Percentiles rank a stretch among this genome's conserved stretches.
phyloP scores from a whole-genome alignment of 495 filamentous ascomycete genomes.

The Penicillium canescens region DNA sequence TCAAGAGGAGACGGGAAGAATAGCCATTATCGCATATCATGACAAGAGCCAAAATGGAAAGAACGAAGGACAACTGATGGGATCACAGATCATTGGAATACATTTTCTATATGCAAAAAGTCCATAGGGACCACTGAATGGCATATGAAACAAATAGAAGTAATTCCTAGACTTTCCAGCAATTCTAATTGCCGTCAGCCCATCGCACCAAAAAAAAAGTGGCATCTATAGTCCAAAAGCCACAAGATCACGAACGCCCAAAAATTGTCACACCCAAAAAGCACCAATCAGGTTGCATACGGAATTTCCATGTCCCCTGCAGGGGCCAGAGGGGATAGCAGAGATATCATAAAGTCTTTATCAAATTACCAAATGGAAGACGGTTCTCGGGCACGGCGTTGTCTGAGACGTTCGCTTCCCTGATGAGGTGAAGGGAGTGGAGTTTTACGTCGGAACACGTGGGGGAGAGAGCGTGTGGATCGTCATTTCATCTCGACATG shows the following conservation, averaged over 20 bases:
- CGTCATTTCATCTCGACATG: conserved; percentile 35
- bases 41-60: conserved; percentile 3
- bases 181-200: conserved; percentile 22
- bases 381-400: conserved; percentile 8
- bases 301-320: conserved; percentile 12
- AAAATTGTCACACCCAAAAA: conserved; percentile 10
- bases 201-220: conserved; percentile 7
- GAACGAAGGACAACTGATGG: conserved; percentile 6
- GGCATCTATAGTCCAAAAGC: conserved; percentile 22
- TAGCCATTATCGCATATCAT: neutral
- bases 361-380: conserved; percentile 11
- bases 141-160: conserved; percentile 20
- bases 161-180: conserved; percentile 17
- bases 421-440: neutral
- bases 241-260: conserved; percentile 24
- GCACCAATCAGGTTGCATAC: conserved; percentile 11
- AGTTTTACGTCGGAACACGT: neutral
- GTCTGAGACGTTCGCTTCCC: conserved; percentile 14
- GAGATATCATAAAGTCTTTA: conserved; percentile 12
- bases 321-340: conserved; percentile 7
- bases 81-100: conserved; percentile 11
- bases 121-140: conserved; percentile 19
- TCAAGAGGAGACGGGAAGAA: neutral
- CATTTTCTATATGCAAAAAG: conserved; percentile 35
- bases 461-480: neutral